Evolutionary conservation across 495 filamentous ascomycete genomes (phyloP), one percentile per base, ranked within the genome.

Genomic region (Massariosphaeria phaeospora): DNA sequence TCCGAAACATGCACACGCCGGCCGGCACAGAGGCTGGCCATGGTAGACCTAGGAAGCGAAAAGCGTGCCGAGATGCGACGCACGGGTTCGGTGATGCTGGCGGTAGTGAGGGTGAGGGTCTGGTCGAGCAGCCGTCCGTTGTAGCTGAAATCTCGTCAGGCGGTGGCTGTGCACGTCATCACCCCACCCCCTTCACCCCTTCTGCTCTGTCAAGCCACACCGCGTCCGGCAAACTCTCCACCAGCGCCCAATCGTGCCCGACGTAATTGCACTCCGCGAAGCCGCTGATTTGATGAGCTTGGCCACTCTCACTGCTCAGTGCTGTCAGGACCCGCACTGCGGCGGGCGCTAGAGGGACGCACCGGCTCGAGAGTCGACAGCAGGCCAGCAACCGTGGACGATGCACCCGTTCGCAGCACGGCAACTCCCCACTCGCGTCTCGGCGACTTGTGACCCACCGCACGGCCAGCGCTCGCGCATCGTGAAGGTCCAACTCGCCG

Each of bases 231-330:
- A 34, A 11, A 3, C 3, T 15, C 51, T 13, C 3, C 30, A 40
- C 20, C 34, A 26, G 33, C 25, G 52, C 35, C 54, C 45, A 57
- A 55, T n/a, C n/a, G n/a, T 48, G 46, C 45, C 54, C 45, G 45
- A 50, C 54, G 27, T 26, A 27, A 48, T 34, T 35, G 39, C 41
- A 38, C 7, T 51, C 17, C 15, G 18, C 20, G 39, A 43, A 40
- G 39, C 39, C 20, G 38, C 12, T 44, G 27, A 23, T 24, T 26
- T 13, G n/a, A 27, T 21, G 38, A 40, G 40, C 51, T 46, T 54
- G 41, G 49, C 40, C 40, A 29, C 18, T n/a, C 42, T 13, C 45
- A 33, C 47, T 26, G 51, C 51, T 54, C 17, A 11, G 9, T 27
- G 51, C 6, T n/a, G 20, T 47, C 38, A 17, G 27, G 13, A 43